These are phyloP conservation scores for Styphnolobium japonicum DNA, from an alignment of 306 rosid species.

Conservation along the genomic window DNA sequence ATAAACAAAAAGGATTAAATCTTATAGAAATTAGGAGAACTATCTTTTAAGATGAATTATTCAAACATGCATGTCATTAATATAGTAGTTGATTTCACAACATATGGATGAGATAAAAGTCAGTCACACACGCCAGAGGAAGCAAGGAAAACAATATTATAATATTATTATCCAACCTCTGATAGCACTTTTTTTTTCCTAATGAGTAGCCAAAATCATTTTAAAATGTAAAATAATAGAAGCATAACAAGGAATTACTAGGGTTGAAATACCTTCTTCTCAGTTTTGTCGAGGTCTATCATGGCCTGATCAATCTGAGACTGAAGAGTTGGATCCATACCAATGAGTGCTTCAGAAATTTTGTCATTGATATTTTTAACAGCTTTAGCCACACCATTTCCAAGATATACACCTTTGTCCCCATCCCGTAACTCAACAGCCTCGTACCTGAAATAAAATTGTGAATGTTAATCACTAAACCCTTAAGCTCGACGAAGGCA, in stretches of 20 bases:
- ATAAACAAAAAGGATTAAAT: neutral
- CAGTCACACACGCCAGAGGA: neutral
- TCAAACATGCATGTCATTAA: neutral
- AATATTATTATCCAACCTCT: neutral
- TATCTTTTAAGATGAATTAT: neutral
- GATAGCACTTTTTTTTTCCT: neutral
- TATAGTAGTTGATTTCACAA: conserved; percentile 10
- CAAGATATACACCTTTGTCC: conserved; percentile 81
- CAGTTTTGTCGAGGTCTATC: conserved; percentile 93
- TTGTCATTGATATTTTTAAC: conserved; percentile 83
- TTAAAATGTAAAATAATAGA: neutral
- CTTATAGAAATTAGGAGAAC: neutral
- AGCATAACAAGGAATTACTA: conserved; percentile 5
- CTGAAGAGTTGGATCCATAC: conserved; percentile 94
- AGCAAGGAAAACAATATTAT: neutral
- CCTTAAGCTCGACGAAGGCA: no score
- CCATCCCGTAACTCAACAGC: conserved; percentile 93
- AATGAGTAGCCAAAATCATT: neutral
- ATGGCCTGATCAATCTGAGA: conserved; percentile 92
- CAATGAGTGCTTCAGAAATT: conserved; percentile 82
- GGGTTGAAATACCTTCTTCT: conserved; percentile 64
- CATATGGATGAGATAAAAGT: conserved; percentile 13
- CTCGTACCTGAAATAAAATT: conserved; percentile 65
- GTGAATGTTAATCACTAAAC: neutral
- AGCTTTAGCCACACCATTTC: conserved; percentile 80